These are phyloP conservation scores for Scedosporium aurantiacum DNA, from an alignment of 2,329 filamentous ascomycete genomes.

Conservation along the genomic window DNA sequence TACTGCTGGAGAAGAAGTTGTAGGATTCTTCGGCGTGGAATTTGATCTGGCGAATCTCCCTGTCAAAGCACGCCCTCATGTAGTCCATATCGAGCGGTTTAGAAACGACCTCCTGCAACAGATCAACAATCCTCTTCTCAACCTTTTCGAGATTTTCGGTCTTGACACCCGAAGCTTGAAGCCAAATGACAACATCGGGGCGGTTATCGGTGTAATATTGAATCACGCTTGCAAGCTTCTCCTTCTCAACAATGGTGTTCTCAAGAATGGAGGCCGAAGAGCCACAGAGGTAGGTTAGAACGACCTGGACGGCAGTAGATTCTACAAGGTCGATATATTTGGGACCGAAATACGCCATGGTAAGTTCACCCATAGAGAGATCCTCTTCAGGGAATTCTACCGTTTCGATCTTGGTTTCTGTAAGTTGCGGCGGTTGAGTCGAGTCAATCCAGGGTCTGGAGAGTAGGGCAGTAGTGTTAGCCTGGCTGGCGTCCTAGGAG, in stretches of 20 bases:
- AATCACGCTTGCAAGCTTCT: constrained; percentile 81
- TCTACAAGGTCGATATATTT: constrained; percentile 59
- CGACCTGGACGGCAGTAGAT: constrained; percentile 63
- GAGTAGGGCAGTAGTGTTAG: background rate
- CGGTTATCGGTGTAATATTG: constrained; percentile 69
- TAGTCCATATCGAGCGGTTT: constrained; percentile 85
- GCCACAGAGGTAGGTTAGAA: constrained; percentile 79
- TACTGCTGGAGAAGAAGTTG: constrained; percentile 69
- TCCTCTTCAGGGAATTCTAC: constrained; percentile 95
- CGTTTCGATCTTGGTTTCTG: constrained; percentile 61
- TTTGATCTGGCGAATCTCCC: constrained; percentile 71
- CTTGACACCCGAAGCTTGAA: constrained; percentile 76
- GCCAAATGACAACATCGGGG: constrained; percentile 73
- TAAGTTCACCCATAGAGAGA: constrained; percentile 80
- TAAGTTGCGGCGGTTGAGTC: constrained; percentile 60
- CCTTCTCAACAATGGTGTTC: constrained; percentile 84
- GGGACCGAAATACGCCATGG: constrained; percentile 80
- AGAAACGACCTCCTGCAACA: constrained; percentile 69
- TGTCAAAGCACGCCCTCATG: constrained; percentile 73
- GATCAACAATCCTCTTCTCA: constrained; percentile 72
- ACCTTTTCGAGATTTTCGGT: constrained; percentile 76
- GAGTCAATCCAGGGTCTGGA: constrained; percentile 78
- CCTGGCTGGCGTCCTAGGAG: background rate
- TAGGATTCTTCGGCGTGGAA: constrained; percentile 74
- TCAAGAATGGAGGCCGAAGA: constrained; percentile 89